Evolutionary conservation across 208 protist genomes (phyloP).

Genomic region (Leishmania lainsoni): DNA sequence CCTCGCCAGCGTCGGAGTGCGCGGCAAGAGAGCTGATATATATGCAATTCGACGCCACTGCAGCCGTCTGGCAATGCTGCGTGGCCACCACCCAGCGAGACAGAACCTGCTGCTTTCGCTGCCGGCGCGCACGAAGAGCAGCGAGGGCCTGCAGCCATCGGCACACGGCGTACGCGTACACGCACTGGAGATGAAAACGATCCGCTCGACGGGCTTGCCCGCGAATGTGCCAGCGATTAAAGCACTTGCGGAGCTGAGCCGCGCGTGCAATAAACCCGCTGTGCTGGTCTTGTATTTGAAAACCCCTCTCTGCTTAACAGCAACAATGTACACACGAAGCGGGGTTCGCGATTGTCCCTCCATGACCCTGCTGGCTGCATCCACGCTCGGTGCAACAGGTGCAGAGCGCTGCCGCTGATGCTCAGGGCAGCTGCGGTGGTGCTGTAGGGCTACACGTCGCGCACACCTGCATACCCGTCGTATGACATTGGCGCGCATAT

Average conservation of each 20-base stretch:
- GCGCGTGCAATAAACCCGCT: constrained; percentile 10
- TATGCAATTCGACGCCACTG: constrained; percentile 9
- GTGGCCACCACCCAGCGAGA: constrained; percentile 12
- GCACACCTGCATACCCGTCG: constrained; percentile 6
- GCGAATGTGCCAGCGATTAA: constrained; percentile 12
- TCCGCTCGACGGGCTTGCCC: constrained; percentile 12
- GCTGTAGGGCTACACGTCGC: constrained; percentile 15
- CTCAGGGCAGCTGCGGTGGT: constrained; percentile 7
- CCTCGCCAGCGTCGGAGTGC: constrained; percentile 18
- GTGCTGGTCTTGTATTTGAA: constrained; percentile 24
- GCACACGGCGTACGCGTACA: constrained; percentile 5
- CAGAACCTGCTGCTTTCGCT: constrained; percentile 9
- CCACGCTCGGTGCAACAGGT: background rate
- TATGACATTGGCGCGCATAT: constrained; percentile 24
- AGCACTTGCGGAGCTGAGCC: constrained; percentile 15
- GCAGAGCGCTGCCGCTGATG: background rate
- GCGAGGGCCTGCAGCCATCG: constrained; percentile 18
- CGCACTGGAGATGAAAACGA: constrained; percentile 6
- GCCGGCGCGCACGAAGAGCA: background rate
- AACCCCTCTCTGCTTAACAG: background rate
- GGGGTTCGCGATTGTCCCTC: constrained; percentile 9
- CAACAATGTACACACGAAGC: constrained; percentile 8
- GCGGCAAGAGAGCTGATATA: constrained; percentile 6
- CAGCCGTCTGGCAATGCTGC: constrained; percentile 1
- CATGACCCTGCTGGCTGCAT: background rate